phyloP scores from a whole-genome alignment of 1,139 yeast species.

The Pichiaceae sp. region DNA sequence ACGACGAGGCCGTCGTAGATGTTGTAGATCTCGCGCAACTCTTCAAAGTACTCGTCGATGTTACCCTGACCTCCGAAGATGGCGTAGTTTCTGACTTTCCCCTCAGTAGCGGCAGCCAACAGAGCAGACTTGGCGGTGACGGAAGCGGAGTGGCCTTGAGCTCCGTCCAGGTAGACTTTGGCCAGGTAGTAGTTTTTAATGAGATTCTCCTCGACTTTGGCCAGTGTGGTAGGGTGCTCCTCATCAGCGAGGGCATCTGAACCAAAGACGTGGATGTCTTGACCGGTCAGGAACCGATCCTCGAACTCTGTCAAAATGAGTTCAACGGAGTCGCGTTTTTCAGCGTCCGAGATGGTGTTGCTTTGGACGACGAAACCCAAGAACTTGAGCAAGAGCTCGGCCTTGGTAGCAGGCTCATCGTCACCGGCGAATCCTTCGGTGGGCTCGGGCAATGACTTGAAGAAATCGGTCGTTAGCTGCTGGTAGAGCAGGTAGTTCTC shows the following conservation, averaged over 20 bases:
- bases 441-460: slow-evolving; percentile 65
- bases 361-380: slow-evolving; percentile 65
- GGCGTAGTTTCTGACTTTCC: slow-evolving; percentile 60
- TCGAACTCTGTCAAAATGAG: slow-evolving; percentile 78
- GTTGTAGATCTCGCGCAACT: slow-evolving; percentile 76
- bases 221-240: slow-evolving; percentile 53
- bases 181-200: slow-evolving; percentile 60
- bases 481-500: slow-evolving; percentile 71
- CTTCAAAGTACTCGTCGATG: slow-evolving; percentile 95
- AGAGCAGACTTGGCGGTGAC: slow-evolving; percentile 54
- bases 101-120: slow-evolving; percentile 37
- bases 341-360: slow-evolving; percentile 15
- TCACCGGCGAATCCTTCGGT: slow-evolving; percentile 84
- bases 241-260: slow-evolving; percentile 52
- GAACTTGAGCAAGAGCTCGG: slow-evolving; percentile 79
- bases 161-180: slow-evolving; percentile 19
- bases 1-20: slow-evolving; percentile 68
- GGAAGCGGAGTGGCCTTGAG: slow-evolving; percentile 12
- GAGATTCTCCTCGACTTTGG: slow-evolving; percentile 58
- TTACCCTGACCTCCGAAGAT: slow-evolving; percentile 99
- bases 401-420: slow-evolving; percentile 81
- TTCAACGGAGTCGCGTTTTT: slow-evolving; percentile 49
- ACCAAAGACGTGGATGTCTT: slow-evolving; percentile 87
- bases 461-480: slow-evolving; percentile 82
- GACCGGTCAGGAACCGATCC: slow-evolving; percentile 61